These are phyloP conservation scores for Salix caprea DNA, from an alignment of 345 rosid species.

Conservation along the genomic window DNA sequence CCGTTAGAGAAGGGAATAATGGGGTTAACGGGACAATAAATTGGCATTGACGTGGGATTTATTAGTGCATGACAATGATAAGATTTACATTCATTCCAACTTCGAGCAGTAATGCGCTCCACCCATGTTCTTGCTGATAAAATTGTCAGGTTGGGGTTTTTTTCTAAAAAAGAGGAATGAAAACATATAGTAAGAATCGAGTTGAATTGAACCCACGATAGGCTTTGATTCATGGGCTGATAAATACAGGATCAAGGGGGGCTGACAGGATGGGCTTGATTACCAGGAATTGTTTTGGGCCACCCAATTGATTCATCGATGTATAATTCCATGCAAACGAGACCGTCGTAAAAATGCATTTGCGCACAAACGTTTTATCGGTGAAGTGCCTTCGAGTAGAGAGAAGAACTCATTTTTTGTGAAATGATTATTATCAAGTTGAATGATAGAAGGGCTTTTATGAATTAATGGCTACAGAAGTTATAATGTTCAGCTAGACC, in stretches of 20 bases:
- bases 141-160: background rate
- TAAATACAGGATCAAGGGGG: no score
- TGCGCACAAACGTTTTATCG: background rate
- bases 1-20: slow-evolving; percentile 34
- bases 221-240: no score
- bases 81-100: background rate
- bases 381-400: background rate
- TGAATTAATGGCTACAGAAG: background rate
- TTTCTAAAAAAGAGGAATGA: no score
- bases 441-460: background rate
- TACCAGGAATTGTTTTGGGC: no score
- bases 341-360: background rate
- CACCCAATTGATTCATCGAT: no score
- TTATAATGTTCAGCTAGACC: background rate
- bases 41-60: slow-evolving; percentile 13
- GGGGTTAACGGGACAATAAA: background rate
- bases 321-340: background rate
- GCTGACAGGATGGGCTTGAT: background rate
- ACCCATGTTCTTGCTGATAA: background rate
- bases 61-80: background rate
- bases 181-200: no score
- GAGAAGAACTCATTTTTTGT: background rate
- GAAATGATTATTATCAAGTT: background rate
- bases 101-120: background rate
- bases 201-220: background rate